Evolutionary conservation across 352 stramenopile species (phyloP).

Genomic region (Pythium brachiatum): DNA sequence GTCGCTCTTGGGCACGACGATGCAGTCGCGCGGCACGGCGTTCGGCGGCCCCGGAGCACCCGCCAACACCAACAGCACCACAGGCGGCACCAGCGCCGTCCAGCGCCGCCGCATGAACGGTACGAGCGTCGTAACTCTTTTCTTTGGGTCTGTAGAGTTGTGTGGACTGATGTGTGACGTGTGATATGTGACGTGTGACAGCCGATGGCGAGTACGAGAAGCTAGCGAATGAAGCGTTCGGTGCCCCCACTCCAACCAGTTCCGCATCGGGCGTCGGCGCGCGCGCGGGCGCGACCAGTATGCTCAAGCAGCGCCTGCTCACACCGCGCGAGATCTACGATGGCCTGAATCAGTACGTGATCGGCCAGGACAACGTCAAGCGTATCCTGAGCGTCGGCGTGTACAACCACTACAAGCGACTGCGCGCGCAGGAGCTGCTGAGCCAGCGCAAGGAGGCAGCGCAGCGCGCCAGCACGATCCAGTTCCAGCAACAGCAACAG

Average conservation of each 20-base stretch:
- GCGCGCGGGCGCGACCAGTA: not conserved
- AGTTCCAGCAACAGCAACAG: constrained; percentile 29
- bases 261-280: constrained; percentile 12
- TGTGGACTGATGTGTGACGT: not conserved
- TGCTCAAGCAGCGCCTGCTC: constrained; percentile 46
- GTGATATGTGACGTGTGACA: constrained; percentile 11
- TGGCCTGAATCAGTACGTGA: constrained; percentile 96
- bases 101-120: constrained; percentile 52
- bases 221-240: constrained; percentile 56
- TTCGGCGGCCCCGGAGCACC: constrained; percentile 19
- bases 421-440: constrained; percentile 70
- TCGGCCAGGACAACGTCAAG: constrained; percentile 97
- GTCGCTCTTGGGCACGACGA: constrained; percentile 43
- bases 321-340: constrained; percentile 94
- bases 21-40: constrained; percentile 42
- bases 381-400: constrained; percentile 94
- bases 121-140: constrained; percentile 9
- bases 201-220: constrained; percentile 75
- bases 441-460: constrained; percentile 42
- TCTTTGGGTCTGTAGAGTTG: not conserved
- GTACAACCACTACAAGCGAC: constrained; percentile 98
- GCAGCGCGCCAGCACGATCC: constrained; percentile 16
- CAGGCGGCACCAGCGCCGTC: not conserved
- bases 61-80: constrained; percentile 1
- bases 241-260: constrained; percentile 6